A percentile compares a stretch with the other conserved stretches of the same genome.
phyloP scores from a whole-genome alignment of 2,329 filamentous ascomycete species.

The Paecilomyces fulvus region DNA sequence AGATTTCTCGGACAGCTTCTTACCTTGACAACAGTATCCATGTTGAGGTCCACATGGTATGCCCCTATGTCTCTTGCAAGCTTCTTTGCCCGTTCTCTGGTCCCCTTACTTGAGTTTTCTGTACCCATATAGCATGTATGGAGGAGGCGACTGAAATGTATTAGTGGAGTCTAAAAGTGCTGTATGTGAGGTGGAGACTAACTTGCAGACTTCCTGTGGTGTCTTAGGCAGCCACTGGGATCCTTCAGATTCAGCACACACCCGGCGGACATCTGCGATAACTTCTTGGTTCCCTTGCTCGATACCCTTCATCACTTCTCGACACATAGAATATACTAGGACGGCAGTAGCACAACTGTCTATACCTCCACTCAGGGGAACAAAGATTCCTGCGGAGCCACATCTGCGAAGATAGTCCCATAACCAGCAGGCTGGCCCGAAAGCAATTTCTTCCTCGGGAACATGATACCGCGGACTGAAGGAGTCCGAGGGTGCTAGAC shows the following conservation, averaged over 20 bases:
- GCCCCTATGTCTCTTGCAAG: slow-evolving; percentile 56
- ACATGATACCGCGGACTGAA: slow-evolving; percentile 47
- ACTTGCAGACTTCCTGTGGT: slow-evolving; percentile 51
- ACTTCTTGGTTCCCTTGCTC: slow-evolving; percentile 39
- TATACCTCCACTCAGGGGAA: slow-evolving; percentile 33
- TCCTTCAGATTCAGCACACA: slow-evolving; percentile 42
- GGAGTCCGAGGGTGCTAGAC: slow-evolving; percentile 37
- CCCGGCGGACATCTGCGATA: slow-evolving; percentile 43
- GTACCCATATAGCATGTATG: slow-evolving; percentile 65
- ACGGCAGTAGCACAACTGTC: slow-evolving; percentile 31
- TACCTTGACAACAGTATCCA: slow-evolving; percentile 58
- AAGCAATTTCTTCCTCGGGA: slow-evolving; percentile 60
- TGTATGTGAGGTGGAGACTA: slow-evolving; percentile 1
- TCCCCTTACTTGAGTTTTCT: slow-evolving; percentile 57
- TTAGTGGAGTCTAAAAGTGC: neutral
- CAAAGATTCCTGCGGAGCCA: slow-evolving; percentile 29
- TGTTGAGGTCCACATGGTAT: slow-evolving; percentile 66
- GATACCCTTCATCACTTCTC: slow-evolving; percentile 27
- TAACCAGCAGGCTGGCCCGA: slow-evolving; percentile 57
- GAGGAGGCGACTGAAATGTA: slow-evolving; percentile 40
- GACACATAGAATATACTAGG: slow-evolving; percentile 34
- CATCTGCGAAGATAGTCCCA: slow-evolving; percentile 40
- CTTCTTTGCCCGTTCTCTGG: slow-evolving; percentile 55
- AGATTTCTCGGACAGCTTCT: neutral
- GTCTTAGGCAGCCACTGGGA: slow-evolving; percentile 46